Base-by-base conservation (phyloP, 345 rosid species). In the Sisymbrium altissimum region DNA sequence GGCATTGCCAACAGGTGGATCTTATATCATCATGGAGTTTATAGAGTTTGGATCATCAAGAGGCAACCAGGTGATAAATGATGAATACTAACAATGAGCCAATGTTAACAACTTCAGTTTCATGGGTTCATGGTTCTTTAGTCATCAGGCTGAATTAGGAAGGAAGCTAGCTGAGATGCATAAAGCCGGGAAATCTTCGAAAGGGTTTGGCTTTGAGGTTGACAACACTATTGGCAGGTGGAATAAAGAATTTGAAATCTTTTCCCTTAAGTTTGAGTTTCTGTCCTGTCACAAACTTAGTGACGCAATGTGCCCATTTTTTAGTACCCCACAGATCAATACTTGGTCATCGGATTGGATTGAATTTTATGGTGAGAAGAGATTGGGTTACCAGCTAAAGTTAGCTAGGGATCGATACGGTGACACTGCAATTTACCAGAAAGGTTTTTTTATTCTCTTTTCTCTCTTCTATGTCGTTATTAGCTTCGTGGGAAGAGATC, bases 141-240 rank as follows among this genome's bases (percentile, higher is more conserved):
- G 72, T 81, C 65, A n/a, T 64, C 78, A 94, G 98, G 72, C 88
- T 69, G 87, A 71, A 14, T 75, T 94, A 64, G 97, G 98, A 53
- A 88, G 83, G 88, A 87, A 88, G 81, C 91, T 91, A 52, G 98
- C 90, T 71, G 95, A 89, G 83, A 94, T 91, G 98, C 98, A 91
- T 83, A 88, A 83, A 81, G 93, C 90, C 11, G 93, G 93, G 38
- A 91, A 84, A 79, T 86, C 97, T 7, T 78, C 77, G 2, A 89
- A 88, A 63, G 97, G 98, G 55, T 94, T 88, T 53, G 97, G 98
- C 19, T 94, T 94, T 72, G 87, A 88, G 48, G 95, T 91, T 35
- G 87, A 91, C 44, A 94, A 94, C 82, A 94, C 97, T 46, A 82
- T 94, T 81, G 98, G 98, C 76, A 94, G 98, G 98, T 91, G 55